Evolutionary conservation across 805 yeast species (phyloP).

Genomic region (Maudiozyma saulgeensis): DNA sequence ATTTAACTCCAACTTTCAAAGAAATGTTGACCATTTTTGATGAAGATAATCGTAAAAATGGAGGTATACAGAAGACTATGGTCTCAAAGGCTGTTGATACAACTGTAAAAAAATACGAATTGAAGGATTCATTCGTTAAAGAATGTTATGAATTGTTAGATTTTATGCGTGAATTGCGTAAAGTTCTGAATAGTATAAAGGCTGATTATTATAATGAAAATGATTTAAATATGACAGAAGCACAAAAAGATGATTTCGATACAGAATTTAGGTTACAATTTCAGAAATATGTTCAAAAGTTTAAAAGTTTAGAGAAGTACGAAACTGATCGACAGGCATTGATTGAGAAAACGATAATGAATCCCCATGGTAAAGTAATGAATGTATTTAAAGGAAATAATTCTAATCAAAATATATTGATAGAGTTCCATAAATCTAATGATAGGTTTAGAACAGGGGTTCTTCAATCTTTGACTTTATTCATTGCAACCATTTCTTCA

Average conservation of each 20-base stretch:
- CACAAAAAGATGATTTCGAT: constrained; percentile 47
- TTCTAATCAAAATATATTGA: constrained; percentile 18
- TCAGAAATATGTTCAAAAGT: constrained; percentile 42
- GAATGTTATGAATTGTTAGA: constrained; percentile 24
- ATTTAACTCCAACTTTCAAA: constrained; percentile 22
- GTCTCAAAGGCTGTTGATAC: background rate
- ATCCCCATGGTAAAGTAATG: constrained; percentile 16
- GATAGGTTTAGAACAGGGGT: constrained; percentile 40
- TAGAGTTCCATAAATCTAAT: constrained; percentile 29
- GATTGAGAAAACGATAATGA: constrained; percentile 17
- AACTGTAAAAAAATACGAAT: background rate
- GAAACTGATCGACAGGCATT: constrained; percentile 37
- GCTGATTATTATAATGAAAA: constrained; percentile 21
- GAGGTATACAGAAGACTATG: too few relatives aligned
- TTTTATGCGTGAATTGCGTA: constrained; percentile 24
- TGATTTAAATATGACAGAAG: constrained; percentile 29
- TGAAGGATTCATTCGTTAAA: constrained; percentile 23
- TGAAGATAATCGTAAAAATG: constrained; percentile 7
- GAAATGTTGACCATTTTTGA: constrained; percentile 22
- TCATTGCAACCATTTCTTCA: constrained; percentile 35
- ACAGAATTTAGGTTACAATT: constrained; percentile 44
- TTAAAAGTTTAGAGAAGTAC: constrained; percentile 41
- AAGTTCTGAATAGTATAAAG: constrained; percentile 19
- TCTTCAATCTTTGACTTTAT: constrained; percentile 38
- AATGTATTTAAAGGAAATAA: constrained; percentile 28